A percentile compares a stretch with the other conserved stretches of the same genome.
phyloP scores from a whole-genome alignment of 352 stramenopile species.

The Pythium folliculosum region DNA sequence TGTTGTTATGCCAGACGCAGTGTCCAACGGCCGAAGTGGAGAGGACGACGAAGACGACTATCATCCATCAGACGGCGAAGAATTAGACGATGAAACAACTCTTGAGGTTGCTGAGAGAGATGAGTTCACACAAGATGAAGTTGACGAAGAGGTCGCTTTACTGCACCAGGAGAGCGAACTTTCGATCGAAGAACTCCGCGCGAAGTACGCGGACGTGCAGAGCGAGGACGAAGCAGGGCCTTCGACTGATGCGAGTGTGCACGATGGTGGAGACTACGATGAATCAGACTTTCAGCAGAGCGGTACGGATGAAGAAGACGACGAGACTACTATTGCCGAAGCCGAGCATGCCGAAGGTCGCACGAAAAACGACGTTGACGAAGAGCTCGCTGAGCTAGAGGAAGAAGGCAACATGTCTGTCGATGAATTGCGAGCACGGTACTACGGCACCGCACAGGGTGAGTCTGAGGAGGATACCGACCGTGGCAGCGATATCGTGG shows the following conservation, averaged over 20 bases:
- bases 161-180: constrained; percentile 92
- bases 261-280: constrained; percentile 7
- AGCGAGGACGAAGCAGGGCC: background rate
- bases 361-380: constrained; percentile 35
- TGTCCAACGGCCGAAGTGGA: background rate
- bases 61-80: constrained; percentile 36
- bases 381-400: constrained; percentile 82
- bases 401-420: constrained; percentile 86
- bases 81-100: constrained; percentile 90
- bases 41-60: constrained; percentile 37
- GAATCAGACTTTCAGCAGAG: constrained; percentile 21
- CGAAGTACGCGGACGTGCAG: constrained; percentile 42
- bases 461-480: background rate
- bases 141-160: constrained; percentile 83
- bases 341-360: constrained; percentile 50
- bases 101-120: constrained; percentile 86
- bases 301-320: constrained; percentile 31
- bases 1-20: background rate
- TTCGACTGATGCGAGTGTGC: background rate
- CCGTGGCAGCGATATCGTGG: background rate
- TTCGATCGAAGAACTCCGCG: constrained; percentile 86
- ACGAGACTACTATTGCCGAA: constrained; percentile 83
- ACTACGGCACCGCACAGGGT: constrained; percentile 30
- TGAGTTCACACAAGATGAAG: constrained; percentile 41
- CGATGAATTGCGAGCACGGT: constrained; percentile 83